Evolutionary conservation across 805 yeast genomes (phyloP).

Genomic region (Monosporozyma unispora): DNA sequence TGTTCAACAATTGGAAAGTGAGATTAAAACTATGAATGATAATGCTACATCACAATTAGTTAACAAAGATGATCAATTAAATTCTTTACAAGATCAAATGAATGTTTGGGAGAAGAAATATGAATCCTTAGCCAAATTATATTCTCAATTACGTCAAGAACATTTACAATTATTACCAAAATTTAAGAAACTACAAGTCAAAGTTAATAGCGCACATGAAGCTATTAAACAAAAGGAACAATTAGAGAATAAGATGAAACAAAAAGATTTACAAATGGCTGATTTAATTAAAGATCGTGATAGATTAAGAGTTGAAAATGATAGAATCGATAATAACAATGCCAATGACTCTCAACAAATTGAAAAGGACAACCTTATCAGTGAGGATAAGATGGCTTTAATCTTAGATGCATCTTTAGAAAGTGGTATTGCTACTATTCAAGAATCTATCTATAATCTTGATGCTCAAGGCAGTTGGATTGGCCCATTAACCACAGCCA

Average conservation of each 20-base stretch:
- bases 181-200: slow-evolving; percentile 73
- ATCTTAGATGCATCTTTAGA: slow-evolving; percentile 62
- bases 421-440: slow-evolving; percentile 63
- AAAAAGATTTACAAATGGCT: slow-evolving; percentile 80
- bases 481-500: slow-evolving; percentile 7
- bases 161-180: slow-evolving; percentile 71
- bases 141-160: slow-evolving; percentile 86
- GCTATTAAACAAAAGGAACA: slow-evolving; percentile 76
- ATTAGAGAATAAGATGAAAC: slow-evolving; percentile 71
- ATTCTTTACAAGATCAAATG: slow-evolving; percentile 63
- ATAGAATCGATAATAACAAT: slow-evolving; percentile 29
- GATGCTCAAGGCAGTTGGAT: slow-evolving; percentile 45
- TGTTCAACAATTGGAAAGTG: slow-evolving; percentile 72
- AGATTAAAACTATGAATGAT: slow-evolving; percentile 49
- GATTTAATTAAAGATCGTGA: slow-evolving; percentile 85
- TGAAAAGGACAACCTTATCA: slow-evolving; percentile 3
- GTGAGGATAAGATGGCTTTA: slow-evolving; percentile 41
- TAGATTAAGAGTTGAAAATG: slow-evolving; percentile 71
- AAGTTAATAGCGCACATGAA: slow-evolving; percentile 85
- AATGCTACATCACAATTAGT: slow-evolving; percentile 65
- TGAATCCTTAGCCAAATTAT: slow-evolving; percentile 80
- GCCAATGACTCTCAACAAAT: slow-evolving; percentile 33
- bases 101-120: slow-evolving; percentile 76
- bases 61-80: slow-evolving; percentile 66
- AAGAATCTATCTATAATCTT: slow-evolving; percentile 59